phyloP scores from a whole-genome alignment of 1,284 basidiomycete species.

The Tilletia horrida region DNA sequence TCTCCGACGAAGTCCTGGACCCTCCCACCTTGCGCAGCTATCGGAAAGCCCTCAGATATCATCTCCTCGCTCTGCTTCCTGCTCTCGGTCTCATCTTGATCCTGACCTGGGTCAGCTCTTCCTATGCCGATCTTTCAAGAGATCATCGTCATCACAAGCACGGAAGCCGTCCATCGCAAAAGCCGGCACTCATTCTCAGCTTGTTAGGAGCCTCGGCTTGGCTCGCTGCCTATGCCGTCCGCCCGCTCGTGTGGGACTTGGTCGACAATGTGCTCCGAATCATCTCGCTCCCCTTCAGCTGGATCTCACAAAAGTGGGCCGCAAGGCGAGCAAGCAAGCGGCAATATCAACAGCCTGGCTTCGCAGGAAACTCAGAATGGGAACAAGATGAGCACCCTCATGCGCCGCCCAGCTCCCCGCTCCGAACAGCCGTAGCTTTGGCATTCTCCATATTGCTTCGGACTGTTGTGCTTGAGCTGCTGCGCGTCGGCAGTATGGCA shows the following conservation, averaged over 20 bases:
- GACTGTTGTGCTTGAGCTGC: not conserved
- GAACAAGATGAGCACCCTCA: not conserved
- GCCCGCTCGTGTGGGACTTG: slow-evolving; percentile 9
- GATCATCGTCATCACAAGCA: not conserved
- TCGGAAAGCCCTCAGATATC: not conserved
- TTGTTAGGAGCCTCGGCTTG: not conserved
- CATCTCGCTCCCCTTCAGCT: not conserved
- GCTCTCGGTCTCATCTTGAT: slow-evolving; percentile 4
- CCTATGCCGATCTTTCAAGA: slow-evolving; percentile 5
- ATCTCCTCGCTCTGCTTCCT: slow-evolving; percentile 6
- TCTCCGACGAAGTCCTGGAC: not conserved
- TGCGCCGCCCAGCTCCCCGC: not conserved
- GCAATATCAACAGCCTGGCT: not conserved
- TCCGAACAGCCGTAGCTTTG: not conserved
- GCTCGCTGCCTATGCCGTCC: not conserved
- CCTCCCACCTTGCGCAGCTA: not conserved
- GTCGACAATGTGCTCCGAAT: not conserved
- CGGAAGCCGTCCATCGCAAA: not conserved
- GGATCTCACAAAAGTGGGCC: not conserved
- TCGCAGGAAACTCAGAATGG: not conserved
- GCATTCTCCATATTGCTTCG: slow-evolving; percentile 4
- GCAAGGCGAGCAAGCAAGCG: not conserved
- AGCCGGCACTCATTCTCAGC: slow-evolving; percentile 2
- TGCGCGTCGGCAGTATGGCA: slow-evolving; percentile 12
- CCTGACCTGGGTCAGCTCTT: slow-evolving; percentile 6